Evolutionary conservation across 208 protist species (phyloP).

Genomic region (Angomonas deanei): DNA sequence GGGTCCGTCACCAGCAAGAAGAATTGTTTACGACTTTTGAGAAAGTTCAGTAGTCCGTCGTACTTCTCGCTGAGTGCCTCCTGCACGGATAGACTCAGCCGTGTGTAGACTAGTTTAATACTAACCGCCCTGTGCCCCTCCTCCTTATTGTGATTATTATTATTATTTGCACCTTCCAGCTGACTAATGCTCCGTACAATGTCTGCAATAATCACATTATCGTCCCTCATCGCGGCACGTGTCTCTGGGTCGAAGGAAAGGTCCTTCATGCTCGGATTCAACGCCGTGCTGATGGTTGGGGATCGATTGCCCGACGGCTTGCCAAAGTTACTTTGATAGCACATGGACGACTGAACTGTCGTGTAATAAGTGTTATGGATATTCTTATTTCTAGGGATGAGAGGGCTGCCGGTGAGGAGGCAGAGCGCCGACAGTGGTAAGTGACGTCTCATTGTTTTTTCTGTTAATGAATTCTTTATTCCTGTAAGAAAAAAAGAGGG

Average conservation of each 20-base stretch:
- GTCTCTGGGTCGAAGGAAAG: constrained; percentile 48
- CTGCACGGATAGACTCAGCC: constrained; percentile 54
- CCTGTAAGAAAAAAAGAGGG: background rate
- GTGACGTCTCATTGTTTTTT: too few relatives aligned
- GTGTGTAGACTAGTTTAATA: constrained; percentile 43
- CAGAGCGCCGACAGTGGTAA: background rate
- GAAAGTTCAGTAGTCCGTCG: constrained; percentile 57
- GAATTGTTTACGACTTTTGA: constrained; percentile 67
- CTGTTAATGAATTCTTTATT: background rate
- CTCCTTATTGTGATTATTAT: background rate
- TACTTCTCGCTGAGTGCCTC: constrained; percentile 76
- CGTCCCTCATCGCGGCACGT: constrained; percentile 61
- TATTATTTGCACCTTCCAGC: background rate
- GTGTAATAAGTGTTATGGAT: background rate
- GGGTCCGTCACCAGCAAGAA: constrained; percentile 55
- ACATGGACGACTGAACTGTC: constrained; percentile 48
- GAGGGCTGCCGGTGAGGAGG: background rate
- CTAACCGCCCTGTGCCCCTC: constrained; percentile 11
- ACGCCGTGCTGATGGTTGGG: too few relatives aligned
- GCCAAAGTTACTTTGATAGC: too few relatives aligned
- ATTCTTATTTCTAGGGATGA: background rate
- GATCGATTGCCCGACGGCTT: too few relatives aligned
- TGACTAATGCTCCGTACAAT: too few relatives aligned
- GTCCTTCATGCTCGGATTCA: too few relatives aligned
- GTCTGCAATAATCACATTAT: constrained; percentile 10